Evolutionary conservation across 176 grass and related monocot species (phyloP), one percentile per base, ranked within the genome.

Genomic region (Hyparrhenia diplandra): DNA sequence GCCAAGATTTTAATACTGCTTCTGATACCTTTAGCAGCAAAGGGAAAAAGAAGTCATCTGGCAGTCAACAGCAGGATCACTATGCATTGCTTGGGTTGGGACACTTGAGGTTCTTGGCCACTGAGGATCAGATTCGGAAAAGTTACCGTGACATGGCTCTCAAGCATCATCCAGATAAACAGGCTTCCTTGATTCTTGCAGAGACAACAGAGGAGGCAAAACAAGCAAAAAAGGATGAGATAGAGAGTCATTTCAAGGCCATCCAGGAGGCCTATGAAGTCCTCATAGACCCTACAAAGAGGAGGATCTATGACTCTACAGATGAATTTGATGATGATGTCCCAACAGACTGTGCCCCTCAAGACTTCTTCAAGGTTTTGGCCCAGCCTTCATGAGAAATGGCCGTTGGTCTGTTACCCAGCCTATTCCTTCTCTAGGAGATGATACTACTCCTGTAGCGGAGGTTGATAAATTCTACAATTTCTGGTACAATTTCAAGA

Each of bases 291-390:
- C 95, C 92, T 67, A 91, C 89, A 16, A 98, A 93, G 82, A 89
- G 95, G 83, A 94, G 95, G 65, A 93, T 95, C 80, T 98, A 87
- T 84, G 95, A 98, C 35, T 98, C 95, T 9, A 98, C 95, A 9
- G 95, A 98, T 77, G 95, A 98, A 59, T 98, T 98, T 86, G 95
- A 98, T 68, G 95, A 98, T 98, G 95, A 98, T 88, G 87, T 98
- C 71, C 95, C 95, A 60, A 89, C 90, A 25, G 92, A 98, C 32
- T 98, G 95, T 84, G 84, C 88, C 17, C 95, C 92, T 73, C 92
- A 98, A 76, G 95, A 98, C 55, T 98, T 98, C 71, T 98, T 91
- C 62, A 98, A 92, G 79, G 95, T 98, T 71, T 98, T 98, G 88
- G 95, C 28, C 95, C 87, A 87, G 95, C 90, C 71, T 95, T 98